Percentiles rank a stretch among this genome's conserved stretches.
phyloP scores from a whole-genome alignment of 1,139 yeast genomes.

The Hansenula sp. region DNA sequence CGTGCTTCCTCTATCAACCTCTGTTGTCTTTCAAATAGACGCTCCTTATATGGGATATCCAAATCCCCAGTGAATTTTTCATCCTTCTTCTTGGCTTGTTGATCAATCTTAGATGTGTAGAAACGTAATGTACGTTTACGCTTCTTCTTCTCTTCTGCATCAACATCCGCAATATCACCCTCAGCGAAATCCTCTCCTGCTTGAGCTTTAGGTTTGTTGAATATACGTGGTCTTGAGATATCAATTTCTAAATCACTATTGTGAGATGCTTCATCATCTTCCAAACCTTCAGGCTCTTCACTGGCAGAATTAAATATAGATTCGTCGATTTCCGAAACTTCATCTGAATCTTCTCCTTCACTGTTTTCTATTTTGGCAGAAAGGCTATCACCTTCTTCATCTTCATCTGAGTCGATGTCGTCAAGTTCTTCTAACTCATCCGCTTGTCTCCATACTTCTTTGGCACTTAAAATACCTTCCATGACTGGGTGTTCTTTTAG shows the following conservation, averaged over 20 bases:
- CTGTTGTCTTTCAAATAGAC: slow-evolving; percentile 85
- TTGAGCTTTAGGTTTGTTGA: slow-evolving; percentile 25
- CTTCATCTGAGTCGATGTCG: slow-evolving; percentile 20
- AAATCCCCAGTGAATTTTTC: slow-evolving; percentile 75
- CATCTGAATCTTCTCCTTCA: slow-evolving; percentile 15
- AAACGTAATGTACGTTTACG: slow-evolving; percentile 86
- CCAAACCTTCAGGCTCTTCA: slow-evolving; percentile 24
- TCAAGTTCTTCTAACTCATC: slow-evolving; percentile 37
- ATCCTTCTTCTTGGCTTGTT: slow-evolving; percentile 57
- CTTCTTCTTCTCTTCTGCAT: slow-evolving; percentile 78
- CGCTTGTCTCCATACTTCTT: slow-evolving; percentile 91
- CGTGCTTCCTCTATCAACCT: slow-evolving; percentile 85
- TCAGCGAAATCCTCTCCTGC: slow-evolving; percentile 47
- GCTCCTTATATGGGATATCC: slow-evolving; percentile 90
- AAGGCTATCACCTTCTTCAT: slow-evolving; percentile 13
- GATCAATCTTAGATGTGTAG: slow-evolving; percentile 95
- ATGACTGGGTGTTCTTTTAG: slow-evolving; percentile 87
- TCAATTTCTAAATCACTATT: slow-evolving; percentile 47
- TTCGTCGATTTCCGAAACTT: slow-evolving; percentile 22
- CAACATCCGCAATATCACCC: slow-evolving; percentile 67
- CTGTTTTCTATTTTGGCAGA: slow-evolving; percentile 14
- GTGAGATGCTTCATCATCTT: slow-evolving; percentile 27
- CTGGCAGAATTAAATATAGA: slow-evolving; percentile 24
- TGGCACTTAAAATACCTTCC: slow-evolving; percentile 75
- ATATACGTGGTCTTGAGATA: slow-evolving; percentile 41